Base-by-base conservation (phyloP, 345 rosid species). In the Ceriops decandra region DNA sequence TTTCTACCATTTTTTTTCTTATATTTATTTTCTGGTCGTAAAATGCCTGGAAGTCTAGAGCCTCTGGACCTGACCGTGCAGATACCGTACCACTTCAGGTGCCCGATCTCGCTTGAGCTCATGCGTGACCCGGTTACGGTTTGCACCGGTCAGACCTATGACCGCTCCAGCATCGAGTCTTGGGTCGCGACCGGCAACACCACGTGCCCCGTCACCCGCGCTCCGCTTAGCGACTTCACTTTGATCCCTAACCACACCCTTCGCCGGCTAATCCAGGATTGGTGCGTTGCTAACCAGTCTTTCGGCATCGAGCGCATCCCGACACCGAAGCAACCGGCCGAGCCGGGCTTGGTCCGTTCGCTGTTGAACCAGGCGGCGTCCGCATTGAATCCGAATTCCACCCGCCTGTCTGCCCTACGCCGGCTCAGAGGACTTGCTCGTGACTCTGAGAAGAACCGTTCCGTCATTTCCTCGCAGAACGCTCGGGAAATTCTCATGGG, bases 201-300 rank as follows among this genome's bases (percentile, higher is more conserved):
- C 63, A 86, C 96, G 30, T 95, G 99, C 49, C 99, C 99, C 0
- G 99, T 91, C 70, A 91, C 97, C 38, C 89, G 99, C 0, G 61
- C 78, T 49, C 76, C 88, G 0, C 98, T 95, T 79, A 56, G 82
- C 62, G 97, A 91, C 64, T 95, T 90, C 81, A 87, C 90, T 57
- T 76, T 95, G 75, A 95, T 91, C 32, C 99, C 99, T 1, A 95
- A 95, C 82, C 99, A 95, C 83, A 95, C 96, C 60, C 99, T 95
- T 70, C 96, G 99, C 62, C 93, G 99, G 19, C 85, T 95, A 7
- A 95, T 95, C 74, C 99, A 95, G 72, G 96, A 87, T 33, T 95
- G 99, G 99, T 95, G 97, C 77, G 99, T 95, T 33, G 93, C 92
- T 1, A 86, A 95, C 77, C 87, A 91, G 21, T 79, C 88, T 47